Evolutionary conservation across 2,329 filamentous ascomycete genomes (phyloP).

Genomic region (Neopestalotiopsis sp.): DNA sequence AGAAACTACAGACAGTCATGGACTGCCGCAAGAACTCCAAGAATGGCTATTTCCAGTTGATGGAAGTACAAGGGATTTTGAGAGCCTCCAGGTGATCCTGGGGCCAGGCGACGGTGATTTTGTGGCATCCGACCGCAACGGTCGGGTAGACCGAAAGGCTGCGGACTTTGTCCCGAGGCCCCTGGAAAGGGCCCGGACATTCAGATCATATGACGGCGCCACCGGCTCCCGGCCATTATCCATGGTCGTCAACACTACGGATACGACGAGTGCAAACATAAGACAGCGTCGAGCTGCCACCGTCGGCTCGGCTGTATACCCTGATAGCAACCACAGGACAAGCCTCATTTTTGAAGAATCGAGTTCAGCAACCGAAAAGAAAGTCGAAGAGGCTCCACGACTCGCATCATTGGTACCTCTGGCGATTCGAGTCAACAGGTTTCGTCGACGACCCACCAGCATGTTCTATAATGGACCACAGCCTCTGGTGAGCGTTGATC

Average conservation of each 20-base stretch:
- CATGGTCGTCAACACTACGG: constrained; percentile 6
- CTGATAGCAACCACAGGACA: constrained; percentile 3
- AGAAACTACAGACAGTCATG: constrained; percentile 28
- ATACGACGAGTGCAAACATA: not conserved
- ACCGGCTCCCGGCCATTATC: constrained; percentile 15
- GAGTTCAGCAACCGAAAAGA: not conserved
- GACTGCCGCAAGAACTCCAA: constrained; percentile 30
- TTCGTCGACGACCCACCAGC: constrained; percentile 3
- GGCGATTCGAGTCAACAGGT: constrained; percentile 21
- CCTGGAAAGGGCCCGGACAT: constrained; percentile 27
- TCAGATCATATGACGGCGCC: constrained; percentile 18
- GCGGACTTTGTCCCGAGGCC: constrained; percentile 23
- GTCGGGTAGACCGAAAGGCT: constrained; percentile 31
- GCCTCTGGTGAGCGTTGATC: constrained; percentile 4
- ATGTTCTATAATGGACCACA: constrained; percentile 7
- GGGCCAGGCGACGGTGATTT: constrained; percentile 33
- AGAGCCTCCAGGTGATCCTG: constrained; percentile 35
- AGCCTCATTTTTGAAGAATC: constrained; percentile 10
- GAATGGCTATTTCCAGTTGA: constrained; percentile 35
- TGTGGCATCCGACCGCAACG: constrained; percentile 33
- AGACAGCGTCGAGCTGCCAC: constrained; percentile 18
- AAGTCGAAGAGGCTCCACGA: not conserved
- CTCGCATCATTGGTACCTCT: constrained; percentile 23
- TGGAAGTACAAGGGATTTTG: constrained; percentile 34
- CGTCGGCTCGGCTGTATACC: not conserved